Base-by-base conservation (phyloP, 495 filamentous ascomycete species). In the Aspergillus cavernicola region DNA sequence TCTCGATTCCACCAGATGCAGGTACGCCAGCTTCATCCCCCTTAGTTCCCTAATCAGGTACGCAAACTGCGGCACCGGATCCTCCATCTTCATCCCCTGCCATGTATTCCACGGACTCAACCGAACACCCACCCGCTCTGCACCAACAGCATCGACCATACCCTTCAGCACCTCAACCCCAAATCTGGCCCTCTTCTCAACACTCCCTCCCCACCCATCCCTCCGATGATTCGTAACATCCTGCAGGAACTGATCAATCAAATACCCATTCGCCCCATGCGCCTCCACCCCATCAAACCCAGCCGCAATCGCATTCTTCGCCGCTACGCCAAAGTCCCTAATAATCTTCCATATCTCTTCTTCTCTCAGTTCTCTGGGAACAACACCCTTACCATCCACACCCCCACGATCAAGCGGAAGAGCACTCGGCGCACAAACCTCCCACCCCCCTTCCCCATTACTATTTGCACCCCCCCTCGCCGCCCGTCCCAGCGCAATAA, bases 241-340 rank as follows among this genome's bases (percentile, higher is more conserved):
- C 58, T 86, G 84, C 5, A 73, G 64, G 68, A 92, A 92, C 65
- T 90, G 88, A 57, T 92, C 85, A 28, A 88, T 65, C 23, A 92
- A 69, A 53, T 88, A 90, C 7, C 87, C 87, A 55, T 92, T 89
- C 2, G 85, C 85, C 23, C 78, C 82, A 61, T 90, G 86, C 31
- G 89, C 71, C 69, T 92, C 88, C 1, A 92, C 85, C 8, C 85
- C 87, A 60, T 90, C 87, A 54, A 89, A 90, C 5, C 87, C 88
- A 7, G 86, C 87, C 22, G 63, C 66, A 10, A 89, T 72, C 3
- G 85, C 84, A 44, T 82, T 84, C 61, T 71, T 66, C 1, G 85
- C 81, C 16, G 85, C 85, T 4, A 66, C 38, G 1, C 72, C 81
- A 52, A 82, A 89, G 44, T 80, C 78, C 1, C 58, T 41, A 11